phyloP scores from a whole-genome alignment of 352 stramenopile genomes.

The Elongisporangium prolatum region DNA sequence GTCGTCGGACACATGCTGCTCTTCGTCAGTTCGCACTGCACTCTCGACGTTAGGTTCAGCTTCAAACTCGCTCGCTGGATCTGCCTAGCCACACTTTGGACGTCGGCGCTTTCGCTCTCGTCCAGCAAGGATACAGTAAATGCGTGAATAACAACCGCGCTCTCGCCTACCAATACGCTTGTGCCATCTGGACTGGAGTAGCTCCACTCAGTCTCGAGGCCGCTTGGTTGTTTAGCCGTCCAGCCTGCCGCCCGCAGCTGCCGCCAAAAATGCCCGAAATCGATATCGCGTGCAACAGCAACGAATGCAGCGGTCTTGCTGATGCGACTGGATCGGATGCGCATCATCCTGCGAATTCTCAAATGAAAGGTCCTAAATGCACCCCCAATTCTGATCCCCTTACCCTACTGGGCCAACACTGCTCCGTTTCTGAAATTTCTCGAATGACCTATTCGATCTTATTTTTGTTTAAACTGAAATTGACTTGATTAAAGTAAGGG shows the following conservation, averaged over 20 bases:
- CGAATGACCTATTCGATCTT: conserved; percentile 1
- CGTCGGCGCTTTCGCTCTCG: not conserved
- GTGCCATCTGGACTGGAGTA: conserved; percentile 2
- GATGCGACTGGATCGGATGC: conserved; percentile 7
- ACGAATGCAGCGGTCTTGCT: conserved; percentile 2
- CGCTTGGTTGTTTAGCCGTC: conserved; percentile 5
- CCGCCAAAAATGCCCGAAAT: conserved; percentile 10
- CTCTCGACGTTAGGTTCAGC: not conserved
- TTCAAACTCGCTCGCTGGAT: not conserved
- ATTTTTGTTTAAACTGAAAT: conserved; percentile 2
- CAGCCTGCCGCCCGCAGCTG: conserved; percentile 7
- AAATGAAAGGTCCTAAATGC: conserved; percentile 7
- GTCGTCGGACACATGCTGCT: not conserved
- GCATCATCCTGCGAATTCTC: conserved; percentile 6
- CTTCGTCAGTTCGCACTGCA: not conserved
- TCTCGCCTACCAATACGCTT: conserved; percentile 3
- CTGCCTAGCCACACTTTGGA: not conserved
- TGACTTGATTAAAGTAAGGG: conserved; percentile 14
- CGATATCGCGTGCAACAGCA: not conserved
- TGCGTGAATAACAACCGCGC: conserved; percentile 2
- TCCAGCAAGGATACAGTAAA: conserved; percentile 2
- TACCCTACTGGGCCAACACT: conserved; percentile 3
- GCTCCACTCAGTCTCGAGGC: conserved; percentile 1
- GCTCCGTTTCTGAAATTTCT: conserved; percentile 4
- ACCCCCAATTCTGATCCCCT: not conserved